Base-by-base conservation (phyloP, 129 eudicot species). In the Glebionis coronaria region DNA sequence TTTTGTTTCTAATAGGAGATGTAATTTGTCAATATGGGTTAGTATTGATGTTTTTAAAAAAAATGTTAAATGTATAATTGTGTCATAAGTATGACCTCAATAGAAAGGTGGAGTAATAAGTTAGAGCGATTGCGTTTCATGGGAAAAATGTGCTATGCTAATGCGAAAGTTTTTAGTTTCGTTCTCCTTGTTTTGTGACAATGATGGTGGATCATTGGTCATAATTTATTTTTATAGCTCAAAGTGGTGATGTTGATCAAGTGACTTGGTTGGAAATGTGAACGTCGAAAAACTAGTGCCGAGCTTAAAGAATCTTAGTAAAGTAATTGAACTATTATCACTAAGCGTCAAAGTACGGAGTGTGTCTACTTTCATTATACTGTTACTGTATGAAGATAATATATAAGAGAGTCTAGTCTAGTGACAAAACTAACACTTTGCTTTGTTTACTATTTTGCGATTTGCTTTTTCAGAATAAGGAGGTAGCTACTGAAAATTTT, bases 401-500 rank as follows among this genome's bases (percentile, higher is more conserved):
- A 16, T 6, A 9, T 9, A 15, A 27, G 10, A 5, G 14, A 13
- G 20, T 13, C 40, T 57, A 3, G 23, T 20, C 28, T 3, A 70
- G 54, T 45, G 58, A 73, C 18, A 56, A 64, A 64, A 29, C 44
- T 29, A 56, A 56, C 28, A 65, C 46, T 47, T 18, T 11, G 8
- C 10, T 47, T 42, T 31, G 47, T 19, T 25, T 56, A 5, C 8
- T 35, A 47, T 42, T 10, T 19, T 28, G 20, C 44, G 1, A 49
- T 10, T 14, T 63, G 2, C 44, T 21, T 63, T 73, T 78, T 68
- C 88, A 93, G 99, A 84, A 86, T 95, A 89, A 89, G 87, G 97
- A 84, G 44, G 82, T 79, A 52, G 99, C 99, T 19, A 93, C 97
- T 21, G 80, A 82, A 80, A 93, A 93, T 69, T 93, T 93, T 71